Base-by-base conservation (phyloP, 2,329 filamentous ascomycete genomes). In the Aspergillus nomiae region DNA sequence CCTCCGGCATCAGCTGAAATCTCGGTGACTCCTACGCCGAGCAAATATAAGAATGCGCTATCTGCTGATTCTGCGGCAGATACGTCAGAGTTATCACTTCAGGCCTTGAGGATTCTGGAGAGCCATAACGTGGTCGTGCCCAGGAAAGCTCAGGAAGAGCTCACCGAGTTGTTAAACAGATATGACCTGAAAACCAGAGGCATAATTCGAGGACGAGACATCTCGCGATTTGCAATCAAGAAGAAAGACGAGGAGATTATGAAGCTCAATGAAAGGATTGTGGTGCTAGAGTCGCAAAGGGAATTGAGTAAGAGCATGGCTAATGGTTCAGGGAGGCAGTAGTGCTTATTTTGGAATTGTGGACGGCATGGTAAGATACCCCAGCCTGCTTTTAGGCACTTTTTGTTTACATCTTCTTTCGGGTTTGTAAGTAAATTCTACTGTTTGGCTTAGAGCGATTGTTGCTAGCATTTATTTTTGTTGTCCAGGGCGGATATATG, bases 221-320 rank as follows among this genome's bases (percentile, higher is more conserved):
- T 89, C 8, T 84, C 86, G 4, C 80, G 91, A n/a, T 75, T 85
- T 10, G 85, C 84, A 4, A 71, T 92, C 38, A 88, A 86, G 71
- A 82, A 83, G 5, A 89, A 88, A 66, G 89, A 94, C 80, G 77
- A 86, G 73, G 79, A 88, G 78, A 81, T 90, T 74, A 77, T 83
- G 75, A 81, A 91, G 76, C 78, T 96, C 78, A 84, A 89, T 80
- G 80, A 91, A 73, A 80, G 89, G 69, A 81, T 96, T 83, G 77
- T 75, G 6, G 78, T 77, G 14, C 73, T 90, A 41, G 84, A 88
- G 71, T 81, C 82, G 16, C 84, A 88, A 71, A 74, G 80, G 48
- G 84, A 87, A 70, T 81, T 85, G 61, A 83, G 85, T 71, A 82
- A 79, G 63, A 78, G 76, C 32, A 73, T 83, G 16, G 79, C 83